Percentiles rank a stretch among this genome's conserved stretches.
phyloP scores from a whole-genome alignment of 2,329 filamentous ascomycete species.

The Fusarium multiceps region DNA sequence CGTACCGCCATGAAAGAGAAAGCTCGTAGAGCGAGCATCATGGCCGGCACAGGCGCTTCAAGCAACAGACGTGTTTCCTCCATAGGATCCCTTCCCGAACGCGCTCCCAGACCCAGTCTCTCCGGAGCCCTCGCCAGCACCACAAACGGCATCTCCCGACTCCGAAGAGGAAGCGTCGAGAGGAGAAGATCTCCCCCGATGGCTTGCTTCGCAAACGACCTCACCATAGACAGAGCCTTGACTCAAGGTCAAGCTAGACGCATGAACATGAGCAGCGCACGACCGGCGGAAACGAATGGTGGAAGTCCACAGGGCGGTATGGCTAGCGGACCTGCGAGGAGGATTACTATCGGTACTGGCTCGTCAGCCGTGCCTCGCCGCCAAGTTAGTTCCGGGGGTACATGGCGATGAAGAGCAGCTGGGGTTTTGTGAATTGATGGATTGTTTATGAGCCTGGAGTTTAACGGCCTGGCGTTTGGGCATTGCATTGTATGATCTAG shows the following conservation, averaged over 20 bases:
- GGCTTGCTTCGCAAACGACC: slow-evolving; percentile 61
- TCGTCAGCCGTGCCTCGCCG: slow-evolving; percentile 45
- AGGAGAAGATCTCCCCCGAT: slow-evolving; percentile 65
- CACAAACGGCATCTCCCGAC: slow-evolving; percentile 67
- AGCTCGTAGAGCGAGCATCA: slow-evolving; percentile 55
- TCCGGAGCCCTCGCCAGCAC: slow-evolving; percentile 59
- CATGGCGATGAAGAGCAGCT: slow-evolving; percentile 46
- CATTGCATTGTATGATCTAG: slow-evolving; percentile 33
- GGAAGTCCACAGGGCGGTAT: slow-evolving; percentile 42
- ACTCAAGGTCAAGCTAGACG: slow-evolving; percentile 67
- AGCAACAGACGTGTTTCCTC: slow-evolving; percentile 58
- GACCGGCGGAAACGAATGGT: slow-evolving; percentile 43
- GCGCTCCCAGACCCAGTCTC: slow-evolving; percentile 51
- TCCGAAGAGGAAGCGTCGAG: slow-evolving; percentile 63
- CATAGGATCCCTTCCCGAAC: slow-evolving; percentile 52
- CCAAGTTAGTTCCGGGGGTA: slow-evolving; percentile 47
- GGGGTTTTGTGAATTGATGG: slow-evolving; percentile 38
- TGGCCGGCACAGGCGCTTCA: slow-evolving; percentile 51
- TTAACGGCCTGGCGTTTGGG: slow-evolving; percentile 39
- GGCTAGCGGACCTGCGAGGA: slow-evolving; percentile 46
- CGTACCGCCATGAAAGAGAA: slow-evolving; percentile 63
- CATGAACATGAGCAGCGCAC: slow-evolving; percentile 64
- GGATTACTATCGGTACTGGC: slow-evolving; percentile 54
- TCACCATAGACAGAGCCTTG: slow-evolving; percentile 54
- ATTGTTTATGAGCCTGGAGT: slow-evolving; percentile 44